These are phyloP conservation scores for Talaromyces wortmannii DNA, from an alignment of 495 filamentous ascomycete genomes.

Conservation along the genomic window DNA sequence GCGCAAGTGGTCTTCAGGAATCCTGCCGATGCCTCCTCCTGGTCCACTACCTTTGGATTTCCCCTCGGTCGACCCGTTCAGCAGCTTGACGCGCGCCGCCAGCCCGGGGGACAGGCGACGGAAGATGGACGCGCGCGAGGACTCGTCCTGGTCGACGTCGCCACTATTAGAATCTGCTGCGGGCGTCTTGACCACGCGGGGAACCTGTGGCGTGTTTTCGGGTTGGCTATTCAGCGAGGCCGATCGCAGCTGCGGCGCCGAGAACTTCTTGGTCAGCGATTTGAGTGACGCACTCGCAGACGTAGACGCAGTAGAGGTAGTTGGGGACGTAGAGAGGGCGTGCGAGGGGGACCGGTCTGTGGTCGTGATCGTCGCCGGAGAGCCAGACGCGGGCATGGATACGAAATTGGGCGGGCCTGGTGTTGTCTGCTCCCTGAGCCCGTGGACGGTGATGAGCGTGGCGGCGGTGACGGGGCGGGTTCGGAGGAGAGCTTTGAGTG, in stretches of 20 bases:
- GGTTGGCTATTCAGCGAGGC: background rate
- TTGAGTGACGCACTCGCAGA: conserved; percentile 9
- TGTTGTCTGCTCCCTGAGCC: background rate
- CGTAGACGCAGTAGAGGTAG: too few species aligned
- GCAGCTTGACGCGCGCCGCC: conserved; percentile 67
- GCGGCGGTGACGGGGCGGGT: too few species aligned
- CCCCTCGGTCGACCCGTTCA: conserved; percentile 52
- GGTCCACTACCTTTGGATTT: conserved; percentile 19
- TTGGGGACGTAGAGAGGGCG: conserved; percentile 14
- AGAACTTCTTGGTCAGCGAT: conserved; percentile 13
- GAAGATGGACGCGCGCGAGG: conserved; percentile 26
- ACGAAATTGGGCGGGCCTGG: conserved; percentile 10
- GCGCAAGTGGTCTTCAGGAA: conserved; percentile 66
- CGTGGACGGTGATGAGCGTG: too few species aligned
- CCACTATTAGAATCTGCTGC: too few species aligned
- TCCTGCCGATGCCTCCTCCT: conserved; percentile 52
- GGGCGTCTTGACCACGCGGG: too few species aligned
- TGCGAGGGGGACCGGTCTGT: conserved; percentile 18
- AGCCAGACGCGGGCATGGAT: conserved; percentile 36
- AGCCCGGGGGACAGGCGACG: conserved; percentile 59
- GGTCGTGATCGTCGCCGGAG: conserved; percentile 17
- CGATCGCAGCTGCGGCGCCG: conserved; percentile 8
- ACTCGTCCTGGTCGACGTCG: background rate
- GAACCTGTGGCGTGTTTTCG: background rate
- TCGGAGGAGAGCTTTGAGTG: background rate